phyloP scores from a whole-genome alignment of 768 basidiomycete genomes.

The Pulveroboletus sp. region DNA sequence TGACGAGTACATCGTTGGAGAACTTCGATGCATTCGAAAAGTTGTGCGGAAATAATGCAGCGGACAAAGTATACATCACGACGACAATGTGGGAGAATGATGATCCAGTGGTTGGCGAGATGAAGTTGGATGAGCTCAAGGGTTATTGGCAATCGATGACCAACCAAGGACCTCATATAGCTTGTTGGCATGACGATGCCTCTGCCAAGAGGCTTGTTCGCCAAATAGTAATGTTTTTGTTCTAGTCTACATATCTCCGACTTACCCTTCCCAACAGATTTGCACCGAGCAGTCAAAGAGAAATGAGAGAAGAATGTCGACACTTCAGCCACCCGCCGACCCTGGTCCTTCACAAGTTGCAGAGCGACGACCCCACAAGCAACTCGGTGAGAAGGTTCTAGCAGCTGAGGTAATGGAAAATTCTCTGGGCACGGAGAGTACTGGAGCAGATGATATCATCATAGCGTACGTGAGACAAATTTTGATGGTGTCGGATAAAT shows the following conservation, averaged over 20 bases:
- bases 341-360: not conserved
- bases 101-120: constrained; percentile 13
- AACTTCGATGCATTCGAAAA: constrained; percentile 33
- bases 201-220: too few species aligned
- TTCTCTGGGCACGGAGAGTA: too few species aligned
- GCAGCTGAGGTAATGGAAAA: too few species aligned
- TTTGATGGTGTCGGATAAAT: too few species aligned
- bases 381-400: too few species aligned
- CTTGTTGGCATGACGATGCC: not conserved
- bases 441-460: too few species aligned
- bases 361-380: too few species aligned
- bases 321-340: not conserved
- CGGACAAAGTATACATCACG: constrained; percentile 33
- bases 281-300: not conserved
- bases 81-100: constrained; percentile 38
- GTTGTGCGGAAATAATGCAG: constrained; percentile 26
- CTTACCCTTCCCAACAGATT: not conserved
- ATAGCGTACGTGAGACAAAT: too few species aligned
- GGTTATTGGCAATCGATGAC: constrained; percentile 5
- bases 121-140: constrained; percentile 6
- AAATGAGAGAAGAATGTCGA: not conserved
- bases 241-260: not conserved
- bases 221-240: not conserved
- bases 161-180: constrained; percentile 6
- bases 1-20: constrained; percentile 31